Evolutionary conservation across 2,329 filamentous ascomycete genomes (phyloP).

Genomic region (Monosporascus cannonballus): DNA sequence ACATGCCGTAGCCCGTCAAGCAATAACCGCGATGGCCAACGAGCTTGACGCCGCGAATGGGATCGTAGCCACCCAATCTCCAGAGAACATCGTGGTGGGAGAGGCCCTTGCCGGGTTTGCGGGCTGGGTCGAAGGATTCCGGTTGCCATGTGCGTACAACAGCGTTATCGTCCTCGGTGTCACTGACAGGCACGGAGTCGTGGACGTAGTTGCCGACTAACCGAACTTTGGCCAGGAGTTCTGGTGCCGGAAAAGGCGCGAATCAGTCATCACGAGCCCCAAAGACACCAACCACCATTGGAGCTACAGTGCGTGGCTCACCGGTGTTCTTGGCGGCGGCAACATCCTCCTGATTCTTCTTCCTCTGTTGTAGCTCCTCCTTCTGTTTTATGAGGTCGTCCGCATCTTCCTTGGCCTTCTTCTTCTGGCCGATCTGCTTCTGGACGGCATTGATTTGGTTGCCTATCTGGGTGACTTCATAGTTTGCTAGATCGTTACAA

Average conservation of each 20-base stretch:
- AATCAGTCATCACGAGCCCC: too few relatives aligned
- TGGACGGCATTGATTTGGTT: slow-evolving; percentile 82
- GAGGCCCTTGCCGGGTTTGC: slow-evolving; percentile 63
- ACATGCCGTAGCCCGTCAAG: slow-evolving; percentile 81
- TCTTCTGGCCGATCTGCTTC: slow-evolving; percentile 86
- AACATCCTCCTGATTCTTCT: slow-evolving; percentile 83
- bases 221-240: slow-evolving; percentile 56
- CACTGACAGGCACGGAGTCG: slow-evolving; percentile 46
- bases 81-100: slow-evolving; percentile 94
- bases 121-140: slow-evolving; percentile 57
- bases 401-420: slow-evolving; percentile 91
- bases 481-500: slow-evolving; percentile 48
- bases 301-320: too few relatives aligned
- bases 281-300: too few relatives aligned
- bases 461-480: slow-evolving; percentile 72
- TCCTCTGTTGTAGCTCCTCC: slow-evolving; percentile 55
- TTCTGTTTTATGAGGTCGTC: slow-evolving; percentile 75
- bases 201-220: slow-evolving; percentile 90
- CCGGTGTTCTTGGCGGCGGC: slow-evolving; percentile 50
- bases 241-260: too few relatives aligned
- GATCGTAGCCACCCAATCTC: slow-evolving; percentile 84
- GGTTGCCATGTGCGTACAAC: slow-evolving; percentile 76
- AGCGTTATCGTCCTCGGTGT: slow-evolving; percentile 66
- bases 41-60: slow-evolving; percentile 86
- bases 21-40: slow-evolving; percentile 95